phyloP scores from a whole-genome alignment of 164 flowering plant genomes.

The Dillenia suffruticosa region DNA sequence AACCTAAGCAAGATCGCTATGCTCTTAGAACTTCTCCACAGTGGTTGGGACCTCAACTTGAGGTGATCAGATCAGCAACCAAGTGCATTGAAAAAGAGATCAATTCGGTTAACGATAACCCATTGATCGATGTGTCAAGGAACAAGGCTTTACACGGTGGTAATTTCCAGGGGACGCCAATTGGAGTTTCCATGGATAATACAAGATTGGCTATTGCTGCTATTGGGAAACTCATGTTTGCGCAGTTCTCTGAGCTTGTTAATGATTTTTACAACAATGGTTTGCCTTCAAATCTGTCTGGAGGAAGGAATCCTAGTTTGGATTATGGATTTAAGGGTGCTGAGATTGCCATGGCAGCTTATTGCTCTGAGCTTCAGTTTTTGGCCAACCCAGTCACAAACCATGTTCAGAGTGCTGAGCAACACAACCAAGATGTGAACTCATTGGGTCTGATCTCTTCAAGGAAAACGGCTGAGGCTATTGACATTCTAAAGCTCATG shows the following conservation, averaged over 20 bases:
- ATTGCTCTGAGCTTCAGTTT: constrained; percentile 62
- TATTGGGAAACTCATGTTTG: constrained; percentile 63
- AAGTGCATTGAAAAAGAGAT: constrained; percentile 57
- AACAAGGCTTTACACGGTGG: constrained; percentile 67
- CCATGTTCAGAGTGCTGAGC: constrained; percentile 69
- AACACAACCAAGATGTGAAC: constrained; percentile 69
- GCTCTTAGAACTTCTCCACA: constrained; percentile 68
- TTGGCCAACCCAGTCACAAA: constrained; percentile 65
- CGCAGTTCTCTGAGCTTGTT: constrained; percentile 64
- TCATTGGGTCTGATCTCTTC: constrained; percentile 61
- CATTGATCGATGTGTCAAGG: constrained; percentile 55
- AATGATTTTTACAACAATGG: constrained; percentile 68
- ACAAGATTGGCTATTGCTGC: constrained; percentile 52
- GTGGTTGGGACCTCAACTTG: constrained; percentile 58
- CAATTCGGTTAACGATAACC: constrained; percentile 66
- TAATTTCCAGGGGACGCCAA: constrained; percentile 67
- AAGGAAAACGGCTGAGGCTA: constrained; percentile 51
- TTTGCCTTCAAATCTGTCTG: constrained; percentile 54
- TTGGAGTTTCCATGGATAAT: constrained; percentile 76
- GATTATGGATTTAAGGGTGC: constrained; percentile 65
- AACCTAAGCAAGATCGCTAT: constrained; percentile 65
- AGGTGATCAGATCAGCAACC: constrained; percentile 52
- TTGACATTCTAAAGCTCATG: constrained; percentile 60
- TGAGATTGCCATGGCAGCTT: constrained; percentile 59
- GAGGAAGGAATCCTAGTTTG: constrained; percentile 66